phyloP scores from a whole-genome alignment of 768 basidiomycete genomes.

The Pluteus cervinus region DNA sequence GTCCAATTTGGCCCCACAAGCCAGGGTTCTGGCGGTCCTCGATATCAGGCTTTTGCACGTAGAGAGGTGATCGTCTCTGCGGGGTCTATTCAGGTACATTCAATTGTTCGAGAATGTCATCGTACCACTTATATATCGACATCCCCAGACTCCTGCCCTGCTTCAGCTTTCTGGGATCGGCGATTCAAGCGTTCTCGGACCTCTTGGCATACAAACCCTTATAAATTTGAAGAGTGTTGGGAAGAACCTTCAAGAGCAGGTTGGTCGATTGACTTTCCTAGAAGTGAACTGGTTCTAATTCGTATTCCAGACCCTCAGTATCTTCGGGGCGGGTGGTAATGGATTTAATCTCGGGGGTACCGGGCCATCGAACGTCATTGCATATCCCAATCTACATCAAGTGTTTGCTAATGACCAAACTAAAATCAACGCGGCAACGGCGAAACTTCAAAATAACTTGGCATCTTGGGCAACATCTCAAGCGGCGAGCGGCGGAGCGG shows the following conservation, averaged over 20 bases:
- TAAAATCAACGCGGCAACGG: constrained; percentile 23
- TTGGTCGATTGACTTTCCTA: constrained; percentile 6
- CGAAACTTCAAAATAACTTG: constrained; percentile 31
- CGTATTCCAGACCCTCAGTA: constrained; percentile 30
- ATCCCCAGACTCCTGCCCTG: constrained; percentile 36
- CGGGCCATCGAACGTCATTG: constrained; percentile 44
- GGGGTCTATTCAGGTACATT: constrained; percentile 37
- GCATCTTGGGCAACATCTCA: constrained; percentile 38
- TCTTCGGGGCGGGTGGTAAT: constrained; percentile 33
- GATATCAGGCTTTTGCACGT: constrained; percentile 35
- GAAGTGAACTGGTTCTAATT: neutral
- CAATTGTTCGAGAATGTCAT: neutral
- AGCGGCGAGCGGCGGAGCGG: constrained; percentile 28
- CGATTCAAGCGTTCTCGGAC: constrained; percentile 35
- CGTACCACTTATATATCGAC: neutral
- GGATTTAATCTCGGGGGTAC: constrained; percentile 33
- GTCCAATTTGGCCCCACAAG: constrained; percentile 39
- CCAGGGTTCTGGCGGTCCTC: constrained; percentile 25
- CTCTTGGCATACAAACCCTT: constrained; percentile 40
- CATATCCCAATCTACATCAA: constrained; percentile 45
- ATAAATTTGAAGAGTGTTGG: constrained; percentile 46
- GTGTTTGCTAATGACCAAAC: constrained; percentile 37
- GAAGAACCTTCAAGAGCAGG: constrained; percentile 54
- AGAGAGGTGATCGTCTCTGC: constrained; percentile 50
- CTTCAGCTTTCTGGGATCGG: constrained; percentile 56